Base-by-base conservation (phyloP, 2,329 filamentous ascomycete genomes). In the Juglanconis juglandina region DNA sequence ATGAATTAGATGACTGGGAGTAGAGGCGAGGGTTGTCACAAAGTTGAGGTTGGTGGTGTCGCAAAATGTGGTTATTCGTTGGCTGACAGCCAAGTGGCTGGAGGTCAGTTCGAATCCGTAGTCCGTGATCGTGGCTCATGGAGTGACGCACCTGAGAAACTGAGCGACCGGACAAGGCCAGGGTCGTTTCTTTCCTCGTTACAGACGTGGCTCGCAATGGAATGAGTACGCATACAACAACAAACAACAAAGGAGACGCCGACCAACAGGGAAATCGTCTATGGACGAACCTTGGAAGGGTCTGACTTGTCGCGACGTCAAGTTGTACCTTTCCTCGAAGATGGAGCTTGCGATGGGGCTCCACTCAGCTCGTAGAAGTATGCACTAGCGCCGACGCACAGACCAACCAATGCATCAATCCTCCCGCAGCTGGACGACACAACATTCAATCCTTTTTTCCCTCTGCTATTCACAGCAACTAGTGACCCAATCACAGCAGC, bases 1-100 rank as follows among this genome's bases (percentile, higher is more conserved):
- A 46, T 55, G 61, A 49, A 59, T 57, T 58, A 56, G 37, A 52
- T 60, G 42, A 53, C 37, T 34, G 13, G 33, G n/a, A 39, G 33
- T 39, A 24, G 58, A 49, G 53, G 39, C 37, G 52, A 35, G 49
- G 46, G 46, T 50, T 50, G 44, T 56, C 52, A 51, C 58, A 56
- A 58, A 56, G 39, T 35, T 42, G 39, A 42, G 39, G 39, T 42
- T 9, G 39, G 39, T 24, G 7, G 39, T 42, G 39, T 13, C n/a
- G 39, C 39, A 14, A 10, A 42, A 11, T 13, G 39, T 13, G 11
- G 39, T 42, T 4, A 4, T 3, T 42, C 10, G 39, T 42, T 42
- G 39, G 39, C 39, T 42, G 39, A 14, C 10, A 42, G 24, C 24
- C 24, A 24, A 24, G 24, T 24, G 24, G 24, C 24, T 24, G 24